Evolutionary conservation across 345 rosid species (phyloP).

Genomic region (Orychophragmus violaceus): DNA sequence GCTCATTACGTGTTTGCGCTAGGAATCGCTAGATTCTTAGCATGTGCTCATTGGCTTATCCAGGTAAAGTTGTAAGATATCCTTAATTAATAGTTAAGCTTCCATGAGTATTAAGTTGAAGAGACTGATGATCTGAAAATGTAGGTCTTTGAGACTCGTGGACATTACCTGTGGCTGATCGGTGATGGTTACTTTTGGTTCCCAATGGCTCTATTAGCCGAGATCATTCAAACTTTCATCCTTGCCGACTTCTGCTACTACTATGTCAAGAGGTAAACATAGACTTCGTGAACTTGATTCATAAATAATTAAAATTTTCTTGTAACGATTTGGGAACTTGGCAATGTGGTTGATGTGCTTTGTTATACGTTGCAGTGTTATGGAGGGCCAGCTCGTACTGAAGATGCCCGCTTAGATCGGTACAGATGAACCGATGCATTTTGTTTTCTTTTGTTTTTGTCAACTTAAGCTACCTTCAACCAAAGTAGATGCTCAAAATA

Average conservation of each 20-base stretch:
- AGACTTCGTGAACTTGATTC: neutral
- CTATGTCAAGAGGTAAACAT: constrained; percentile 58
- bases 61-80: constrained; percentile 34
- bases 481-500: constrained; percentile 21
- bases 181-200: constrained; percentile 67
- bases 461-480: neutral
- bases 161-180: constrained; percentile 39
- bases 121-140: neutral
- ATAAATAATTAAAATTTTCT: neutral
- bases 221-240: constrained; percentile 77
- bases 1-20: constrained; percentile 84
- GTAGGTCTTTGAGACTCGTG: constrained; percentile 54
- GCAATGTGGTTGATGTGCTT: constrained; percentile 10
- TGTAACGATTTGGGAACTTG: neutral
- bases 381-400: constrained; percentile 38
- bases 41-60: constrained; percentile 80
- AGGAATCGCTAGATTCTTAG: constrained; percentile 65
- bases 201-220: constrained; percentile 50
- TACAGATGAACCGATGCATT: neutral
- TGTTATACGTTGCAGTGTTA: constrained; percentile 26
- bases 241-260: constrained; percentile 84
- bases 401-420: constrained; percentile 37
- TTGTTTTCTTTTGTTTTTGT: neutral
- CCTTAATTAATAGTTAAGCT: neutral
- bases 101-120: neutral